These are phyloP conservation scores for Aaosphaeria pasadenensis DNA, from an alignment of 2,329 filamentous ascomycete species.

Conservation along the genomic window DNA sequence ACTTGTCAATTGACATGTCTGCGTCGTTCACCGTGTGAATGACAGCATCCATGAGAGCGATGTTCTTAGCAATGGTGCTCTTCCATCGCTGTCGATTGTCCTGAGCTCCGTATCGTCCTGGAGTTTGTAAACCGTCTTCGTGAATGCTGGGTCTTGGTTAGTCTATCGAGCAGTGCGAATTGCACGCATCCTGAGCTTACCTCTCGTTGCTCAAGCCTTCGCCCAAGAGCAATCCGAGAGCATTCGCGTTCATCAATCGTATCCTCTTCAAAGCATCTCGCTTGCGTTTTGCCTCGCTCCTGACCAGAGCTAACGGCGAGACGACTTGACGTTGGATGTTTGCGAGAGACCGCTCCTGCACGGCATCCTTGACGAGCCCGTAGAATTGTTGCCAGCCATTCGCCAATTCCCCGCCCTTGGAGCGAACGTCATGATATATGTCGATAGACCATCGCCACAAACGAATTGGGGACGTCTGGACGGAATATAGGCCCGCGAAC, in stretches of 20 bases:
- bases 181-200: constrained; percentile 6
- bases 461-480: constrained; percentile 78
- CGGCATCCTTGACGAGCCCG: constrained; percentile 70
- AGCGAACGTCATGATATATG: constrained; percentile 63
- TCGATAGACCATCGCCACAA: constrained; percentile 70
- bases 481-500: constrained; percentile 76
- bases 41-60: constrained; percentile 83
- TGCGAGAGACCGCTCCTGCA: constrained; percentile 67
- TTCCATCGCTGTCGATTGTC: constrained; percentile 61
- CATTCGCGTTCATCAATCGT: constrained; percentile 78
- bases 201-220: constrained; percentile 67
- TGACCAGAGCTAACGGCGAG: constrained; percentile 72
- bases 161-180: not conserved
- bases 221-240: constrained; percentile 81
- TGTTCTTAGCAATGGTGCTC: constrained; percentile 72
- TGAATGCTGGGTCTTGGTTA: constrained; percentile 54
- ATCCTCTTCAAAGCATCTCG: constrained; percentile 68
- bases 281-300: constrained; percentile 73
- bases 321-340: constrained; percentile 71
- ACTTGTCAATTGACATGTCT: constrained; percentile 53
- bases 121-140: constrained; percentile 52
- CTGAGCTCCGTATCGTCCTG: constrained; percentile 42
- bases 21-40: constrained; percentile 67
- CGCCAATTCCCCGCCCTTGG: constrained; percentile 36
- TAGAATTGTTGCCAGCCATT: constrained; percentile 67